Evolutionary conservation across 176 grass and related monocot genomes (phyloP), one percentile per base, ranked within the genome.

Genomic region (Carex parvula): DNA sequence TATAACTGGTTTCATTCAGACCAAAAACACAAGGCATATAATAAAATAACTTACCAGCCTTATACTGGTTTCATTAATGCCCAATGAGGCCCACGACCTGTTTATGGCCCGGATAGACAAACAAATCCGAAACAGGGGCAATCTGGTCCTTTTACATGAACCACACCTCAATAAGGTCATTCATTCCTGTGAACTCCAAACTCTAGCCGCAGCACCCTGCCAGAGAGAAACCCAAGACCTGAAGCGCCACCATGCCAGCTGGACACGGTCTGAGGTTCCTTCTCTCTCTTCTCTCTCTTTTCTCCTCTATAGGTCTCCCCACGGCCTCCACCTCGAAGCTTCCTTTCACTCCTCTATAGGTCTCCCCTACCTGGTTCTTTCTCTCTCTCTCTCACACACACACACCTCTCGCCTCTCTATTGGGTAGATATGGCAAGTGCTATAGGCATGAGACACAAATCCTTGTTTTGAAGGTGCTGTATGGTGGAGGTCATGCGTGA

Each of bases 191-290:
- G 18, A 10, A 18, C 16, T 81, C 39, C 58, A 81, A 81, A 81
- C 79, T n/a, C 79, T 81, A 81, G 79, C 79, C 79, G n/a, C n/a
- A n/a, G n/a, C n/a, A n/a, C n/a, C n/a, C n/a, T 52, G 13, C 15
- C 46, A 60, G 32, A 42, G 53, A 60, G 33, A 63, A 60, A 81
- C 53, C 79, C 59, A 22, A 53, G 24, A 42, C 10, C 4, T 17
- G 71, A 12, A 83, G 39, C 57, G 78, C 48, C 71, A 87, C 87
- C 84, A 96, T 96, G 93, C 93, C 93, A 65, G 93, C 93, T 13
- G 93, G 91, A 44, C 93, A 96, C 64, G 93, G 93, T 18, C 87
- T 96, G 5, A 87, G 93, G 35, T 84, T 82, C 87, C 60, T 95
- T 95, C 87, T 84, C 93, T 71, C 70, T 24, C 22, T 24, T 24